Percentiles rank a stretch among this genome's conserved stretches.
phyloP scores from a whole-genome alignment of 352 stramenopile genomes.

The Phytophthora podocarpi region DNA sequence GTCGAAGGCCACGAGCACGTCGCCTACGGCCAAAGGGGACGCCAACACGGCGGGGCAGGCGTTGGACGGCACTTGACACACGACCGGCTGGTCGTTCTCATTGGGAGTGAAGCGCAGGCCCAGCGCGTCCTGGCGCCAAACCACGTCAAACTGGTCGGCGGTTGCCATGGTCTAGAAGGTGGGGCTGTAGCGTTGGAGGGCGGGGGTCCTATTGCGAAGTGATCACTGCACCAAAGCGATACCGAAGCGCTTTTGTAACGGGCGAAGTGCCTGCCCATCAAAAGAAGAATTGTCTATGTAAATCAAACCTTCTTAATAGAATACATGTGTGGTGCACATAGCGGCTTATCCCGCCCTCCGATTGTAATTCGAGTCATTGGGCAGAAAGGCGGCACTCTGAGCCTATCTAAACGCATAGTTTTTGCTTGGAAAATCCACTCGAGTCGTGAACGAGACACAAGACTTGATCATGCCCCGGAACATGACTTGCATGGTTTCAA shows the following conservation, averaged over 20 bases:
- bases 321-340: slow-evolving; percentile 16
- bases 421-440: slow-evolving; percentile 32
- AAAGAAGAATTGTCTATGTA: not conserved
- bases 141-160: slow-evolving; percentile 53
- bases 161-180: not conserved
- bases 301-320: not conserved
- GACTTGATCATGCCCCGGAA: too few species aligned
- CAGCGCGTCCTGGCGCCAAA: slow-evolving; percentile 58
- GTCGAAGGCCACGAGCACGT: slow-evolving; percentile 67
- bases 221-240: slow-evolving; percentile 13
- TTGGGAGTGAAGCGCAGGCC: slow-evolving; percentile 80
- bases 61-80: slow-evolving; percentile 67
- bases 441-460: slow-evolving; percentile 15
- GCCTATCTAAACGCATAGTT: slow-evolving; percentile 7
- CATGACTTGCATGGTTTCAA: slow-evolving; percentile 14
- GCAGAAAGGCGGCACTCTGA: slow-evolving; percentile 18
- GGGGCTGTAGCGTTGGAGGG: not conserved
- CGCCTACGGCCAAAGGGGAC: slow-evolving; percentile 58
- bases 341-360: not conserved
- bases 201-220: slow-evolving; percentile 25
- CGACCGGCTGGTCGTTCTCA: slow-evolving; percentile 62
- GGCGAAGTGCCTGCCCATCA: slow-evolving; percentile 26
- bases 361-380: slow-evolving; percentile 6
- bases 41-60: slow-evolving; percentile 53
- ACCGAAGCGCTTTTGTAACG: slow-evolving; percentile 27